Base-by-base conservation (phyloP, 1,284 basidiomycete species). In the Pholiota adiposa region DNA sequence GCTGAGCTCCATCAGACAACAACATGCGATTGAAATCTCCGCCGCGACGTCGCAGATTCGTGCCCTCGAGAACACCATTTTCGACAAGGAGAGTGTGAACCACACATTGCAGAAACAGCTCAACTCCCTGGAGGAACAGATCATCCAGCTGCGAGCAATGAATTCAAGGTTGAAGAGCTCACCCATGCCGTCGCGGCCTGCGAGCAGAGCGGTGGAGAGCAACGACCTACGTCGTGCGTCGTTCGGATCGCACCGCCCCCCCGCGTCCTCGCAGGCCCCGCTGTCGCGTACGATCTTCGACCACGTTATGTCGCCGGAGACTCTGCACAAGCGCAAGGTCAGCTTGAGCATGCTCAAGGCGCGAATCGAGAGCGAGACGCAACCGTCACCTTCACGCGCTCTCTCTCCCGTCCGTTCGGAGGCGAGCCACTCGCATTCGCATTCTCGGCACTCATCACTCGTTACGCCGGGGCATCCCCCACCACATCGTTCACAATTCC, bases 261-360 rank as follows among this genome's bases (percentile, higher is more conserved):
- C 50, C 78, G 25, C 74, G 68, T 64, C 66, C 68, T 58, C 68
- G 77, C 16, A 65, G 41, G 40, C 77, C 12, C 69, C 79, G 21
- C 75, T 80, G 16, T 77, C 82, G 31, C 83, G 82, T 33, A 81
- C 82, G 9, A 77, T 81, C 18, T 80, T 87, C 56, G 90, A 92
- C 64, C 83, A 87, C 21, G 82, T 82, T 49, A 79, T 96, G 44
- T 87, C 91, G 1, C 83, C 89, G 0, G 87, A 92, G 70, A 89
- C 91, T 31, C 79, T 86, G 38, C 93, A 95, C 74, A 94, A 94
- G 71, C 88, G 94, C 54, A 86, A 89, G 68, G 86, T 93, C 61
- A 94, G 92, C 71, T 76, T 96, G 61, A 87, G 87, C 68, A 94
- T 95, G 85, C 84, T 96, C 55, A 94, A 94, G 72, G 93, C 92